These are phyloP conservation scores for Steccherinum ochraceum DNA, from an alignment of 768 basidiomycete genomes.

Conservation along the genomic window DNA sequence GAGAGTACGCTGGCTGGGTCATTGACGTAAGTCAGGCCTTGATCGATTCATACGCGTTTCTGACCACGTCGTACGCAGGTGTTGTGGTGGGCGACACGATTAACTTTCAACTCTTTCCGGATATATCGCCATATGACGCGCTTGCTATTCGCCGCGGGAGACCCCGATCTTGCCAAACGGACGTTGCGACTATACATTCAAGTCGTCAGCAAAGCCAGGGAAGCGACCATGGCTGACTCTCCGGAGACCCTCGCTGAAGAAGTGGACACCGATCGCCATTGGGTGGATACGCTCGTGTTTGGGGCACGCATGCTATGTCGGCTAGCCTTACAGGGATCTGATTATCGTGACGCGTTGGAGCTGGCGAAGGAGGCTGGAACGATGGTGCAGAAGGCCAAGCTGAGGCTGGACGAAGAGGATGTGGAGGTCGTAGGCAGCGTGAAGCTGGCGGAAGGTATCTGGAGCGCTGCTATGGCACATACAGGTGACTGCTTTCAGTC, in stretches of 20 bases:
- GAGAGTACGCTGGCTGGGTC: slow-evolving; percentile 67
- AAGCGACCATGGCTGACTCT: slow-evolving; percentile 41
- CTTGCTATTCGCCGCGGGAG: slow-evolving; percentile 56
- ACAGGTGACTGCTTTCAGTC: slow-evolving; percentile 40
- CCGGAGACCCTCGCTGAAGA: slow-evolving; percentile 6
- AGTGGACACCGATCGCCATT: slow-evolving; percentile 57
- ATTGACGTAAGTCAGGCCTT: slow-evolving; percentile 55
- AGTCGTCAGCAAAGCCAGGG: slow-evolving; percentile 76
- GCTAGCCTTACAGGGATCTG: slow-evolving; percentile 24
- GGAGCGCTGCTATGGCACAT: slow-evolving; percentile 60
- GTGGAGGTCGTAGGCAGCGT: slow-evolving; percentile 53
- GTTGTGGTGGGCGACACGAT: slow-evolving; percentile 89
- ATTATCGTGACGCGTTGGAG: slow-evolving; percentile 29
- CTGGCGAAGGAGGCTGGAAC: slow-evolving; percentile 58
- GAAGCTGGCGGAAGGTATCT: slow-evolving; percentile 67
- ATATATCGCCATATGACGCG: slow-evolving; percentile 82
- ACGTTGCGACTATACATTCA: slow-evolving; percentile 79
- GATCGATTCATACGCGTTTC: neutral
- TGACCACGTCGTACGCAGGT: slow-evolving; percentile 37
- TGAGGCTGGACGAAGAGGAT: slow-evolving; percentile 42
- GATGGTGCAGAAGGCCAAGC: slow-evolving; percentile 54
- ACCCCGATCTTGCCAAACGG: slow-evolving; percentile 58
- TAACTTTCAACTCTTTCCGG: slow-evolving; percentile 89
- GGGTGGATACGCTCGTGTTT: slow-evolving; percentile 72
- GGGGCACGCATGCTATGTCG: slow-evolving; percentile 76